Evolutionary conservation across 345 rosid species (phyloP).

Genomic region (Ceriops zippeliana): DNA sequence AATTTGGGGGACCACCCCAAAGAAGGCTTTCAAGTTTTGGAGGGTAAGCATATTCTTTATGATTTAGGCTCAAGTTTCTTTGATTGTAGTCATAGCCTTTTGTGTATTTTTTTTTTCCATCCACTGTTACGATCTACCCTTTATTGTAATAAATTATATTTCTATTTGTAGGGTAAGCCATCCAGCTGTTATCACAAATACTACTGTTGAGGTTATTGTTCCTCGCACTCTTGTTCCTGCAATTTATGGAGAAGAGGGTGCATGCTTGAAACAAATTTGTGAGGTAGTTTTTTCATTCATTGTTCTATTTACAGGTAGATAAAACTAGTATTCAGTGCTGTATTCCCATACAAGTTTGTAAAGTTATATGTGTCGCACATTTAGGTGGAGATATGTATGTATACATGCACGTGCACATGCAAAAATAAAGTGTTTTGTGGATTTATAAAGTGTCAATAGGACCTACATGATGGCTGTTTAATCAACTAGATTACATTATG

Average conservation of each 20-base stretch:
- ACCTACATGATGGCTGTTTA: neutral
- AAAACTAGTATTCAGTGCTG: neutral
- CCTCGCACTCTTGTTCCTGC: slow-evolving; percentile 62
- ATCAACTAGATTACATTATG: neutral
- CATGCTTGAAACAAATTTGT: slow-evolving; percentile 62
- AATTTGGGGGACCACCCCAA: slow-evolving; percentile 46
- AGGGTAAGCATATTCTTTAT: slow-evolving; percentile 37
- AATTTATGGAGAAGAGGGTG: slow-evolving; percentile 71
- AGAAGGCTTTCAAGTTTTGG: slow-evolving; percentile 51
- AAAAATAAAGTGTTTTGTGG: neutral
- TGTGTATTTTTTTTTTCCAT: neutral
- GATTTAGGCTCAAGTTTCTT: neutral
- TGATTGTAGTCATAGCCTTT: neutral
- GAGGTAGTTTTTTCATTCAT: slow-evolving; percentile 39
- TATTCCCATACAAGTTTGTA: neutral
- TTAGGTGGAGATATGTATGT: too few relatives aligned
- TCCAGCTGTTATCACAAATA: slow-evolving; percentile 60
- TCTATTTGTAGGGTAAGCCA: slow-evolving; percentile 37
- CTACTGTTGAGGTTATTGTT: slow-evolving; percentile 70
- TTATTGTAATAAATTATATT: neutral
- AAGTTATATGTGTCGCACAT: neutral
- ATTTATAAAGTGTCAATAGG: neutral
- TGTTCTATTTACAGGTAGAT: neutral
- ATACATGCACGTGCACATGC: too few relatives aligned
- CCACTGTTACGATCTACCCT: slow-evolving; percentile 4